Conservation (phyloP, 371 early-diverging fungal genomes). For the Nematocida displodere region DNA sequence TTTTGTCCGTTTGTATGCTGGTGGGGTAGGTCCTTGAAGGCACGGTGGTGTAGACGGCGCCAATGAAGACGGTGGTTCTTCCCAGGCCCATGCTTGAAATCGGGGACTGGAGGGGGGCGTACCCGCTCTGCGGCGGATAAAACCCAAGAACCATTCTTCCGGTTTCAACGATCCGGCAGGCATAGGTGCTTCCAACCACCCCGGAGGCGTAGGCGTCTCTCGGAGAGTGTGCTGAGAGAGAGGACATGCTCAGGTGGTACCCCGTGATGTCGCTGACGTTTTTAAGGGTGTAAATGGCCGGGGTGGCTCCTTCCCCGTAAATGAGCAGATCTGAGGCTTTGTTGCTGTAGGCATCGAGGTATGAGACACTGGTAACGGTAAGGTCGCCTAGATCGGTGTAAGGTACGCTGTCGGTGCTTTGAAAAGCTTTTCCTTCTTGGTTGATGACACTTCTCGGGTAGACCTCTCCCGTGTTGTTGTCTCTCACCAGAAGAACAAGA, state of each 20-base stretch:
- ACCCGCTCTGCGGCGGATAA: conserved; percentile 51
- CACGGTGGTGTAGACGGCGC: conserved; percentile 34
- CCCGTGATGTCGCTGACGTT: conserved; percentile 48
- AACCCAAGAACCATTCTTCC: conserved; percentile 28
- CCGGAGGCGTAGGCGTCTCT: background rate
- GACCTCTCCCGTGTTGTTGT: background rate
- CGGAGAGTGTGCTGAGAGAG: conserved; percentile 14
- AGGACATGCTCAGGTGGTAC: conserved; percentile 54
- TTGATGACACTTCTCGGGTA: conserved; percentile 21
- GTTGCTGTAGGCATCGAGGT: no score
- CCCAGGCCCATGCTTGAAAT: conserved; percentile 58
- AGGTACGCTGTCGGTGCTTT: background rate
- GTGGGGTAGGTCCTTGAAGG: conserved; percentile 34
- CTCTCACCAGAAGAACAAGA: background rate
- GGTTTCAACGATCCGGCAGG: conserved; percentile 54
- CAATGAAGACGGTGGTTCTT: conserved; percentile 52
- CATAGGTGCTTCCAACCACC: conserved; percentile 54
- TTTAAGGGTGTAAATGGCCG: conserved; percentile 14
- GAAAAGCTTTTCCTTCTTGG: conserved; percentile 17
- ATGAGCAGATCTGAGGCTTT: conserved; percentile 33
- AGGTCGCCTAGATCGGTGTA: background rate
- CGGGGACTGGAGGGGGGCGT: conserved; percentile 49
- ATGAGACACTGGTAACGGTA: background rate
- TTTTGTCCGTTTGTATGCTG: conserved; percentile 30
- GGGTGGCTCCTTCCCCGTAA: background rate